These are phyloP conservation scores for Dothiorella sarmentorum DNA, from an alignment of 2,329 filamentous ascomycete genomes.

Conservation along the genomic window DNA sequence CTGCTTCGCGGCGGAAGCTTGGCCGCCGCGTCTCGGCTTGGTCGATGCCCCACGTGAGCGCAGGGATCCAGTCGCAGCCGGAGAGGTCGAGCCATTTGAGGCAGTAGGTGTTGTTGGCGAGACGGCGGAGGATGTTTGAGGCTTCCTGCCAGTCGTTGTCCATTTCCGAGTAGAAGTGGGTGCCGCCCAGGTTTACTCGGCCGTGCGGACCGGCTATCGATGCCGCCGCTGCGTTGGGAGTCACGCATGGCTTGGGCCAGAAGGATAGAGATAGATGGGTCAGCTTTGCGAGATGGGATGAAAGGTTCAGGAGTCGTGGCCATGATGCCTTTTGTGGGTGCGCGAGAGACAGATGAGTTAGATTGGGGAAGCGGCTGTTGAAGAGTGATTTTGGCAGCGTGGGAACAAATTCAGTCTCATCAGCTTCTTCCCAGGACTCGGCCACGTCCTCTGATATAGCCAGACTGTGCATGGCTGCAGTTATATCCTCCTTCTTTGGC, in stretches of 20 bases:
- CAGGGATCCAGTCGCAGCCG: constrained; percentile 57
- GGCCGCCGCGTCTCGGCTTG: constrained; percentile 21
- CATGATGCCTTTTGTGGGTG: constrained; percentile 52
- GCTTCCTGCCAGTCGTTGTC: constrained; percentile 57
- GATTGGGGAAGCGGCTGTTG: constrained; percentile 45
- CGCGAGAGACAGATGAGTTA: constrained; percentile 58
- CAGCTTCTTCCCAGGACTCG: constrained; percentile 47
- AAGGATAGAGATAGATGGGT: constrained; percentile 61
- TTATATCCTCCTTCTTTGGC: constrained; percentile 7
- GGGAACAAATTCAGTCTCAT: constrained; percentile 3
- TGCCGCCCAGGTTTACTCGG: constrained; percentile 49
- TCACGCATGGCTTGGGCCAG: constrained; percentile 59
- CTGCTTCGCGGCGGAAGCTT: too few species aligned
- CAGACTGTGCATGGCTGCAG: constrained; percentile 23
- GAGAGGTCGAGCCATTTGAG: constrained; percentile 61
- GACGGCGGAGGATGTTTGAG: constrained; percentile 52
- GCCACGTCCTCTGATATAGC: constrained; percentile 24
- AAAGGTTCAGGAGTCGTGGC: constrained; percentile 52
- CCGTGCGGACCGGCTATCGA: constrained; percentile 42
- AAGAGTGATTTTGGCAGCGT: constrained; percentile 13
- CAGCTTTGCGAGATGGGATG: constrained; percentile 53
- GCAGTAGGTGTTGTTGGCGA: constrained; percentile 55
- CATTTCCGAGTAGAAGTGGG: constrained; percentile 50
- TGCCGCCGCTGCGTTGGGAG: constrained; percentile 49
- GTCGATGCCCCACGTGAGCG: constrained; percentile 43